Evolutionary conservation across 176 grass and related monocot species (phyloP), one percentile per base, ranked within the genome.

Genomic region (Oropetium thomaeum): DNA sequence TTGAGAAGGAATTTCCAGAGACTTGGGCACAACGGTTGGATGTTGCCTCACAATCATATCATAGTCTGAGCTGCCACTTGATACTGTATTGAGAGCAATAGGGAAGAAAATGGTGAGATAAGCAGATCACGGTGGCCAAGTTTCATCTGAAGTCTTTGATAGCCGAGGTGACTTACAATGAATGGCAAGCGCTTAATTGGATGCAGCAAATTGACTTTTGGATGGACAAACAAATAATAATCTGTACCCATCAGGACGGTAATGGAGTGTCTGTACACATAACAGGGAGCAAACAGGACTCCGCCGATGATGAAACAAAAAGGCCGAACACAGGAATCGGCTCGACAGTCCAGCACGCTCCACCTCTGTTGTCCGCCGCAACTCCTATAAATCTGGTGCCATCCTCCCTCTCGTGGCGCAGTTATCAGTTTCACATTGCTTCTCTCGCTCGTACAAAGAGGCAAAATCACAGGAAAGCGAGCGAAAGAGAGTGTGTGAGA

Each of bases 381-480:
- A 39, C 38, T 42, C 77, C 79, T 89, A 82, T 89, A 89, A 85
- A 85, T 78, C 61, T 22, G 62, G 48, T 10, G 20, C 42, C 59
- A 53, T 51, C 19, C 33, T 43, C 33, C 38, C 6, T 29, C 69
- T 23, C 69, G 23, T 53, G 54, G 12, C 19, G 53, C 86, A 10
- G 51, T 8, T 40, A 48, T 17, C 28, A 22, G 26, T 20, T 58
- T 35, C 28, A 38, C 19, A 35, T 57, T 13, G 55, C 64, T 59
- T 67, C 23, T n/a, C n/a, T n/a, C n/a, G n/a, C n/a, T 33, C 32
- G 19, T 19, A 65, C 35, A 33, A 42, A 60, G 64, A 11, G 26
- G 4, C 37, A 63, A 23, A 39, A 39, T 29, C 19, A 22, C 26
- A 29, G 15, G 53, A 37, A 37, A 71, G 48, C 78, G 32, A 23